Conservation (phyloP, 768 basidiomycete genomes). For the Pleurotus tuber-regium region DNA sequence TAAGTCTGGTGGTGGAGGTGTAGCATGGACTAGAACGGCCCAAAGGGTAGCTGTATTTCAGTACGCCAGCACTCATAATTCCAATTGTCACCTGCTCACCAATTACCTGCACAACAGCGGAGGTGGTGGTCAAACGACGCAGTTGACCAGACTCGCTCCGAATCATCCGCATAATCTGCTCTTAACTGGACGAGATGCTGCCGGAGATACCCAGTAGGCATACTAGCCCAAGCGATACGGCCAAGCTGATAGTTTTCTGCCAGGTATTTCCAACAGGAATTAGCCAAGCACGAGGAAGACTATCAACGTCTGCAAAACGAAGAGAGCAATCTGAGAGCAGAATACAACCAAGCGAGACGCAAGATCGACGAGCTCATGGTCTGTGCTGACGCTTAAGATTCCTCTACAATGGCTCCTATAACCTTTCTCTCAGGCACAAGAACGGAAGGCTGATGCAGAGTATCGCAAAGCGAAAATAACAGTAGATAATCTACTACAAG, state of each 20-base stretch:
- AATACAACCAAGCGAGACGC: slow-evolving; percentile 26
- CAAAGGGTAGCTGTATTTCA: slow-evolving; percentile 63
- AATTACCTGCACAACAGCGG: slow-evolving; percentile 39
- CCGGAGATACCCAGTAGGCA: slow-evolving; percentile 45
- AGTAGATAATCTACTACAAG: slow-evolving; percentile 46
- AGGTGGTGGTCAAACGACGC: slow-evolving; percentile 60
- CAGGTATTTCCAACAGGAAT: slow-evolving; percentile 47
- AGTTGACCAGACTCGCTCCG: slow-evolving; percentile 24
- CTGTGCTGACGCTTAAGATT: slow-evolving; percentile 12
- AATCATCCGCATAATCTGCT: slow-evolving; percentile 44
- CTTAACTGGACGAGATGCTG: slow-evolving; percentile 51
- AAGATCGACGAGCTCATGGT: slow-evolving; percentile 34
- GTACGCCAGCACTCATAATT: slow-evolving; percentile 34
- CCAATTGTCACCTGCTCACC: background rate
- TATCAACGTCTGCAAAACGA: slow-evolving; percentile 26
- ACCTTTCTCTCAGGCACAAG: slow-evolving; percentile 23
- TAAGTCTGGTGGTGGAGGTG: slow-evolving; percentile 36
- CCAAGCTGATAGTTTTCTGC: background rate
- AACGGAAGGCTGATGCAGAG: slow-evolving; percentile 21
- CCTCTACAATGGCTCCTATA: background rate
- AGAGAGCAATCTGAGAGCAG: slow-evolving; percentile 23
- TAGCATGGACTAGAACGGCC: slow-evolving; percentile 60
- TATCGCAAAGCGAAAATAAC: slow-evolving; percentile 30
- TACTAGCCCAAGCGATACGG: background rate
- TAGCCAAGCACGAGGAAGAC: slow-evolving; percentile 36